Conservation (phyloP, 345 rosid species). For the Citrus inodora region DNA sequence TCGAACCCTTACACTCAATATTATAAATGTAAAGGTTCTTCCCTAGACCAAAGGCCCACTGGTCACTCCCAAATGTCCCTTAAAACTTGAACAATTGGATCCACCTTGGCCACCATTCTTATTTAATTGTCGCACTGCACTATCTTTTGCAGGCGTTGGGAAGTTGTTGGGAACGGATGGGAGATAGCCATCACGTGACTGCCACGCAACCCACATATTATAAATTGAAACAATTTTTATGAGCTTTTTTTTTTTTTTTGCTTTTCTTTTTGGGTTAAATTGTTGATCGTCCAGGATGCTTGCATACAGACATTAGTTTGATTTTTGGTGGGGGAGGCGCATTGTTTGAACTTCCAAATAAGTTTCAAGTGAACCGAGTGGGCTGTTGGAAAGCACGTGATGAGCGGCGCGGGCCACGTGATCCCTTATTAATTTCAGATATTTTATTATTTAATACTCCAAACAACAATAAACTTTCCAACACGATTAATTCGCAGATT, state of each 20-base stretch:
- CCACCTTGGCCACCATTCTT: background rate
- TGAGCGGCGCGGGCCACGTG: conserved; percentile 7
- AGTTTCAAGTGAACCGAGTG: background rate
- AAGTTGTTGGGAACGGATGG: conserved; percentile 36
- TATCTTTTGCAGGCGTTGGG: background rate
- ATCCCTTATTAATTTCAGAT: background rate
- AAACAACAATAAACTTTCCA: background rate
- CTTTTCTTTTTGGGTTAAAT: background rate
- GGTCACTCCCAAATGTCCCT: background rate
- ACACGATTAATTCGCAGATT: too few species aligned
- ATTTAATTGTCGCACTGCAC: background rate
- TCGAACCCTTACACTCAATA: rapidly evolving
- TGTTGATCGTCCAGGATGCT: background rate
- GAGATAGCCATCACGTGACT: conserved; percentile 29
- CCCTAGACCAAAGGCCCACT: rapidly evolving
- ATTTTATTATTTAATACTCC: background rate
- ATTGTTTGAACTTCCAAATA: background rate
- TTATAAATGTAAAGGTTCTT: rapidly evolving
- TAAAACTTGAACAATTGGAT: background rate
- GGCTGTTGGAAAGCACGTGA: background rate
- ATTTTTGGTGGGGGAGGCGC: conserved; percentile 1
- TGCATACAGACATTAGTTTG: background rate
- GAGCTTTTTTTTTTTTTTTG: background rate
- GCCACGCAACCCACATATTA: conserved; percentile 26
- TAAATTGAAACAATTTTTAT: background rate